A percentile compares a stretch with the other conserved stretches of the same genome.
These are phyloP conservation scores for Platismatia glauca DNA, from an alignment of 495 filamentous ascomycete species.

Conservation along the genomic window DNA sequence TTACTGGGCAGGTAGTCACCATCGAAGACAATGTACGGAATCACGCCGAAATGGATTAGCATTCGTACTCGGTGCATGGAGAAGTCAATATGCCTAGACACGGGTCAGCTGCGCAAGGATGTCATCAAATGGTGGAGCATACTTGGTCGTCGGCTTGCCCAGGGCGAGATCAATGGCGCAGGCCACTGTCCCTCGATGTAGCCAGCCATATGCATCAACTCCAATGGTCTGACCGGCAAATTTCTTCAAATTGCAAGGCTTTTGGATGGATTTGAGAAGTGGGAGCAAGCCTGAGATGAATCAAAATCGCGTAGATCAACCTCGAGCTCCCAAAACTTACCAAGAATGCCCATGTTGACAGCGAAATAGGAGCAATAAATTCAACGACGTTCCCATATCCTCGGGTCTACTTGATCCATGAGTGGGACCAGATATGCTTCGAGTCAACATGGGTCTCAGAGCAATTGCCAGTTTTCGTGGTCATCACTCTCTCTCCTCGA, in stretches of 20 bases:
- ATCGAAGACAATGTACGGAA: conserved; percentile 90
- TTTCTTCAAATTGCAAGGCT: conserved; percentile 74
- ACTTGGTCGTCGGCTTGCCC: conserved; percentile 82
- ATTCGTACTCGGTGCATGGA: conserved; percentile 84
- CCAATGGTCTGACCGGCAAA: conserved; percentile 83
- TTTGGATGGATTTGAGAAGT: conserved; percentile 91
- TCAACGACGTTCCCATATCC: background rate
- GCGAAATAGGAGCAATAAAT: background rate
- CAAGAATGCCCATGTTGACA: conserved; percentile 33
- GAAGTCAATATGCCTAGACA: conserved; percentile 75
- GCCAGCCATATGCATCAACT: conserved; percentile 96
- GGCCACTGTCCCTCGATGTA: conserved; percentile 84
- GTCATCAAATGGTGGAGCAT: conserved; percentile 25
- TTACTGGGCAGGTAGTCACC: conserved; percentile 95
- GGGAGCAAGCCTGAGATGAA: conserved; percentile 64
- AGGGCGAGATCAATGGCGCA: conserved; percentile 88
- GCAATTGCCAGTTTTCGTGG: background rate
- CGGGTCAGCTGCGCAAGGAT: conserved; percentile 12
- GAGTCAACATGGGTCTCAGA: background rate
- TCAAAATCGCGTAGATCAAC: background rate
- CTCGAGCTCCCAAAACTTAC: conserved; percentile 17
- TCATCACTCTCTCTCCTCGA: background rate
- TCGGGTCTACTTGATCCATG: conserved; percentile 9
- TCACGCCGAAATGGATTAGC: conserved; percentile 86
- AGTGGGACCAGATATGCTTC: background rate